A percentile compares a stretch with the other conserved stretches of the same genome.
phyloP scores from a whole-genome alignment of 192 early-diverging fungal species.

The Cladochytrium replicatum region DNA sequence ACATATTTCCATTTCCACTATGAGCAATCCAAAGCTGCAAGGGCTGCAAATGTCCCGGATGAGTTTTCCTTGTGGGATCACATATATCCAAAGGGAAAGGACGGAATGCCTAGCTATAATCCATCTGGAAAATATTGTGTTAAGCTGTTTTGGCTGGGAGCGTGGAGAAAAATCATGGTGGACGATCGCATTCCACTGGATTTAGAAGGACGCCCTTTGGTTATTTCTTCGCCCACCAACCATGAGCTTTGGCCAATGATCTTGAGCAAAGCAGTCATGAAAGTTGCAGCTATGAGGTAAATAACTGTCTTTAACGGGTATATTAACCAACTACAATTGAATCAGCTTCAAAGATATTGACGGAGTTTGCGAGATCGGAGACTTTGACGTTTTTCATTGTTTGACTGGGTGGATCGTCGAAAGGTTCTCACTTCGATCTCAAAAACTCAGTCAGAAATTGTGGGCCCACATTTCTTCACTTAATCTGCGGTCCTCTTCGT shows the following conservation, averaged over 20 bases:
- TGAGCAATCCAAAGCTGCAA: constrained; percentile 30
- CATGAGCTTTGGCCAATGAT: constrained; percentile 52
- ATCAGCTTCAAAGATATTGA: constrained; percentile 31
- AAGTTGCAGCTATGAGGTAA: constrained; percentile 42
- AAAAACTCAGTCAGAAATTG: background rate
- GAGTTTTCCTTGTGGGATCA: constrained; percentile 51
- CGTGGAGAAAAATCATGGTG: constrained; percentile 48
- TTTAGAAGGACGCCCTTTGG: constrained; percentile 33
- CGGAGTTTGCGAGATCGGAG: constrained; percentile 31
- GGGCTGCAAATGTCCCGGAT: constrained; percentile 15
- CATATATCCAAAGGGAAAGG: constrained; percentile 51
- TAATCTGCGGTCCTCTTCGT: background rate
- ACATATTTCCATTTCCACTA: constrained; percentile 38
- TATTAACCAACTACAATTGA: background rate
- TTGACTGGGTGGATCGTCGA: constrained; percentile 46
- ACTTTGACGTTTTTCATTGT: constrained; percentile 38
- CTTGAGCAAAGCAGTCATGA: constrained; percentile 47
- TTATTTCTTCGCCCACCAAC: constrained; percentile 18
- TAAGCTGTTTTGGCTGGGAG: constrained; percentile 51
- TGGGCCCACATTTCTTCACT: background rate
- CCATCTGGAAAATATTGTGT: constrained; percentile 47
- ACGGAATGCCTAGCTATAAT: constrained; percentile 48
- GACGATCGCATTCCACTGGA: constrained; percentile 56
- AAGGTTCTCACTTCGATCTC: constrained; percentile 13
- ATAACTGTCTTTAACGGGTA: background rate